A percentile compares a stretch with the other conserved stretches of the same genome.
Conservation (phyloP, 1,139 yeast genomes). For the Candida frijolesensis region DNA sequence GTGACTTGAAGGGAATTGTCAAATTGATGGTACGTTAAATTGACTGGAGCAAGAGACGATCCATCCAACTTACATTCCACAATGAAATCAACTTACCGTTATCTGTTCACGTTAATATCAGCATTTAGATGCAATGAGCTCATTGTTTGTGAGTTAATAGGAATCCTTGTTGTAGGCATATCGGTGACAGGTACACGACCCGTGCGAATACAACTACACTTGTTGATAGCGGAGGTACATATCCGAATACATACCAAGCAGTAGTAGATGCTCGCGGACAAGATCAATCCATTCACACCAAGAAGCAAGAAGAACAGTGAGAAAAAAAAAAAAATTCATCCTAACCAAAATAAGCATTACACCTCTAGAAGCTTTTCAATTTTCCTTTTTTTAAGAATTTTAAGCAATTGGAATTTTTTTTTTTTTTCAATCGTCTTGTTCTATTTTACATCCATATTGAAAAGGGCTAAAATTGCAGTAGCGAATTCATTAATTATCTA, state of each 20-base stretch:
- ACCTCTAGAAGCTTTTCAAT: neutral
- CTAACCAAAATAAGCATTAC: neutral
- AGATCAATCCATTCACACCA: slow-evolving; percentile 2
- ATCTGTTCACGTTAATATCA: too few species aligned
- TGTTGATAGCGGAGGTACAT: slow-evolving; percentile 1
- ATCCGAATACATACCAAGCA: slow-evolving; percentile 3
- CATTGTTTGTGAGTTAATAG: too few species aligned
- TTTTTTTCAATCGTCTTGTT: neutral
- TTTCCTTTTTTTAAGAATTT: neutral
- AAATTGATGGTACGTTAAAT: too few species aligned
- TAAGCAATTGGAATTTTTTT: neutral
- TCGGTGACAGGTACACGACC: too few species aligned
- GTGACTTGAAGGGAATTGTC: too few species aligned
- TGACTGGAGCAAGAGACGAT: too few species aligned
- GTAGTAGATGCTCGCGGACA: slow-evolving; percentile 3
- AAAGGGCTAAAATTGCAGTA: neutral
- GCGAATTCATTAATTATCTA: neutral
- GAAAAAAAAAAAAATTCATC: neutral
- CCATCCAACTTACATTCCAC: too few species aligned
- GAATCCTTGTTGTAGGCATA: too few species aligned
- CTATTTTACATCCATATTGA: neutral
- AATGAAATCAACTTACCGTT: too few species aligned
- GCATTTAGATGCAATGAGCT: too few species aligned
- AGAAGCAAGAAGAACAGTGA: neutral
- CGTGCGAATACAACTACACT: neutral